Conservation (phyloP, 2,329 filamentous ascomycete genomes). For the Ceratocystis huliohia region DNA sequence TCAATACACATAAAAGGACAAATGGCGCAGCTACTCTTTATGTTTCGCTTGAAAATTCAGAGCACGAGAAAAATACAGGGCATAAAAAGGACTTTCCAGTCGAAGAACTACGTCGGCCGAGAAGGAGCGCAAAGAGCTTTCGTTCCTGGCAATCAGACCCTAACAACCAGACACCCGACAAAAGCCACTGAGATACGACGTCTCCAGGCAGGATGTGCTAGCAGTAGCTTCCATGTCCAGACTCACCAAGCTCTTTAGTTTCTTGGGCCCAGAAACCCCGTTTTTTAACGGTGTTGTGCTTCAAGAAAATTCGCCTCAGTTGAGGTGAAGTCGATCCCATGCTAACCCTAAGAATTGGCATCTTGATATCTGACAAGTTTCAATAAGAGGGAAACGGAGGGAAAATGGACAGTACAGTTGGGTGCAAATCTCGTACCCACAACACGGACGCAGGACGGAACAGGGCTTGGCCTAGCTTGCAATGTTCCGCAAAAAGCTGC, state of each 20-base stretch:
- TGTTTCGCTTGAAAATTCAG: neutral
- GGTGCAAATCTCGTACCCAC: neutral
- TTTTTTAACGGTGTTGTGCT: neutral
- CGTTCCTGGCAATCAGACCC: neutral
- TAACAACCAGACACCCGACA: no score
- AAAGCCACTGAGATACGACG: no score
- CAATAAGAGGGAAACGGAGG: neutral
- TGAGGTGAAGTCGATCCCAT: neutral
- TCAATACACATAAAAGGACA: no score
- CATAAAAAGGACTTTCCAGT: neutral
- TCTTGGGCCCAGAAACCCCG: no score
- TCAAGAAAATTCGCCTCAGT: neutral
- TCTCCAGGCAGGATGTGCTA: no score
- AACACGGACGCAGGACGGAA: no score
- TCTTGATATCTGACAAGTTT: neutral
- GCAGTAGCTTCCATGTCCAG: no score
- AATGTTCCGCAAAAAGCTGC: conserved; percentile 7
- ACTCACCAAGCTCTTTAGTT: no score
- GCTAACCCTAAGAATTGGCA: conserved; percentile 1
- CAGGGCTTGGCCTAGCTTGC: neutral
- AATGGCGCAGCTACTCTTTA: neutral
- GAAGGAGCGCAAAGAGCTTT: neutral
- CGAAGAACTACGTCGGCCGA: neutral
- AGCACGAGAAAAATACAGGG: neutral
- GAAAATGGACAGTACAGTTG: neutral